These are phyloP conservation scores for Collybia sordida DNA, from an alignment of 768 basidiomycete species.

Conservation along the genomic window DNA sequence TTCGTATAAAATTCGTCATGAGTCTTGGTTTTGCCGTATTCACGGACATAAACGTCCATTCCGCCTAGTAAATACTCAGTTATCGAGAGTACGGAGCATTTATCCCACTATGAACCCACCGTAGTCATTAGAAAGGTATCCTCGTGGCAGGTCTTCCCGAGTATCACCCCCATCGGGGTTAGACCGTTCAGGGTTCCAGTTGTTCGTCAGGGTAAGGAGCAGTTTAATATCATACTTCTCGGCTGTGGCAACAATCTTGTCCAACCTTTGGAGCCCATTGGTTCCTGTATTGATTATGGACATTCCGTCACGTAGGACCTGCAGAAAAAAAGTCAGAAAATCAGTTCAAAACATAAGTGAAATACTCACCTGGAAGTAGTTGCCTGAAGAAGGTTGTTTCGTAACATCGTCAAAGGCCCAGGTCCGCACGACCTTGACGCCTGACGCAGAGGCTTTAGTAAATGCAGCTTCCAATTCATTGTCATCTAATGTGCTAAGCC, in stretches of 20 bases:
- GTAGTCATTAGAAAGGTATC: conserved; percentile 26
- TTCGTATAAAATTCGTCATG: conserved; percentile 40
- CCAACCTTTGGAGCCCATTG: conserved; percentile 18
- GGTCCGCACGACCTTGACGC: conserved; percentile 18
- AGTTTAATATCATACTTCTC: conserved; percentile 18
- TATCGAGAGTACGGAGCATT: neutral
- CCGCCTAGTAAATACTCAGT: conserved; percentile 24
- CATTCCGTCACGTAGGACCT: conserved; percentile 13
- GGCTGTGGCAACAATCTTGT: conserved; percentile 14
- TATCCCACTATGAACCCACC: conserved; percentile 13
- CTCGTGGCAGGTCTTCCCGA: conserved; percentile 17
- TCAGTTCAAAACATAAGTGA: neutral
- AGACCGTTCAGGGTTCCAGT: conserved; percentile 20
- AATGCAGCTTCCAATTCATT: conserved; percentile 18
- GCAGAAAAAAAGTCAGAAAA: too few relatives aligned
- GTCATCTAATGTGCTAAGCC: conserved; percentile 17
- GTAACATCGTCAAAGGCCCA: conserved; percentile 23
- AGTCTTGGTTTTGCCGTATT: conserved; percentile 22
- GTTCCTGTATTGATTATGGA: conserved; percentile 17
- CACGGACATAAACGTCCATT: conserved; percentile 35
- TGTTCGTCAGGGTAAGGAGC: conserved; percentile 19
- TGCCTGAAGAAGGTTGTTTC: conserved; percentile 12
- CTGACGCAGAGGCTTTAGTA: conserved; percentile 13
- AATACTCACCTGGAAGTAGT: conserved; percentile 19
- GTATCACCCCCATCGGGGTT: conserved; percentile 6